Conservation (phyloP, 2,329 filamentous ascomycete species). For the Neopestalotiopsis sp. region DNA sequence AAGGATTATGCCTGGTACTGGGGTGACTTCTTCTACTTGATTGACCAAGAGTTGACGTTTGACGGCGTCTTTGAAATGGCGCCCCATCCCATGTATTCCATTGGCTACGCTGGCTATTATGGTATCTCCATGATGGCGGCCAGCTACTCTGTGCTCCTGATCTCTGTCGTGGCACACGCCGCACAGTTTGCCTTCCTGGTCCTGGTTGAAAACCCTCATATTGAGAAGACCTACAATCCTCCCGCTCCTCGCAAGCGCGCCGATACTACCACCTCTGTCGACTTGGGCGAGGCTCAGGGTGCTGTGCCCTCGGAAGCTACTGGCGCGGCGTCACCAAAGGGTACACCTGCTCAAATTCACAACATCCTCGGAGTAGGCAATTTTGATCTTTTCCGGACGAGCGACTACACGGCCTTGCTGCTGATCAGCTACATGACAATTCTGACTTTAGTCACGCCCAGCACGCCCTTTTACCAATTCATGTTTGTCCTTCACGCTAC, state of each 20-base stretch:
- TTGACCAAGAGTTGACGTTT: slow-evolving; percentile 97
- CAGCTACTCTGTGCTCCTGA: slow-evolving; percentile 96
- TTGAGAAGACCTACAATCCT: slow-evolving; percentile 89
- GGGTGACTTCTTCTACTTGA: slow-evolving; percentile 99
- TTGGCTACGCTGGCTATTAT: slow-evolving; percentile 97
- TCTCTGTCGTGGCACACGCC: slow-evolving; percentile 92
- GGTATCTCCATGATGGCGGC: slow-evolving; percentile 98
- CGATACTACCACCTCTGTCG: slow-evolving; percentile 29
- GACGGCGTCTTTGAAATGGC: slow-evolving; percentile 99
- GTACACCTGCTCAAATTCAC: slow-evolving; percentile 72
- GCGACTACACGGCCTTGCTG: slow-evolving; percentile 81
- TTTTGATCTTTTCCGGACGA: slow-evolving; percentile 85
- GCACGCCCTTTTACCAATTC: slow-evolving; percentile 75
- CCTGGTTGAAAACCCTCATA: slow-evolving; percentile 94
- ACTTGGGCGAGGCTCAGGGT: slow-evolving; percentile 24
- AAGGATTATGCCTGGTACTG: slow-evolving; percentile 99
- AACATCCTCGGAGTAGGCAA: slow-evolving; percentile 84
- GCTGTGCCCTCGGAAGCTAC: slow-evolving; percentile 22
- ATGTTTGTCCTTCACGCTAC: slow-evolving; percentile 83
- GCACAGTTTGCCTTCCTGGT: slow-evolving; percentile 94
- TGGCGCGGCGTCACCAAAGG: slow-evolving; percentile 31
- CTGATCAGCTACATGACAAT: slow-evolving; percentile 77
- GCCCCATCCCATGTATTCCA: slow-evolving; percentile 98
- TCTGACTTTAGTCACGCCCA: slow-evolving; percentile 78
- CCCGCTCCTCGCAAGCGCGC: slow-evolving; percentile 73